These are phyloP conservation scores for Colletotrichum spinosum DNA, from an alignment of 2,329 filamentous ascomycete species.

Conservation along the genomic window DNA sequence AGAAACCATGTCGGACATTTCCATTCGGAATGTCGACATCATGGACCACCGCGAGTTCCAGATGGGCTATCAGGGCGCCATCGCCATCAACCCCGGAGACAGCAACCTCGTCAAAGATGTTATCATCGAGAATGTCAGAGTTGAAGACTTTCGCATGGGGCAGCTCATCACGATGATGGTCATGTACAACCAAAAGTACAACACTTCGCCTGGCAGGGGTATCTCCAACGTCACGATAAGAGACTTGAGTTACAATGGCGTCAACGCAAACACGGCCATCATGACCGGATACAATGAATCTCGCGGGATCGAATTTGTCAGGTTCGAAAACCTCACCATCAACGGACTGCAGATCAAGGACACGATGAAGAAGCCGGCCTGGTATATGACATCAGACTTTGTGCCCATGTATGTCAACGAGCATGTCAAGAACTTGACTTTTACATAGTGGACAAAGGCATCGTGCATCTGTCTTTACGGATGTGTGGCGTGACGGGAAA, in stretches of 20 bases:
- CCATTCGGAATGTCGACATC: slow-evolving; percentile 47
- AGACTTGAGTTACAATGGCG: slow-evolving; percentile 38
- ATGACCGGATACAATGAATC: slow-evolving; percentile 36
- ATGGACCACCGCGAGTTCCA: slow-evolving; percentile 48
- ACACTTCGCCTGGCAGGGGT: slow-evolving; percentile 45
- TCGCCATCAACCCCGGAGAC: slow-evolving; percentile 47
- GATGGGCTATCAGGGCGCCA: slow-evolving; percentile 47
- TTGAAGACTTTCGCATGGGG: slow-evolving; percentile 44
- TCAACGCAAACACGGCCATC: slow-evolving; percentile 37
- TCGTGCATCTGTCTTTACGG: too few species aligned
- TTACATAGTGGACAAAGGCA: slow-evolving; percentile 4
- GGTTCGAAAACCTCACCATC: slow-evolving; percentile 42
- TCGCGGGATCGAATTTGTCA: slow-evolving; percentile 35
- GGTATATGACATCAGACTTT: slow-evolving; percentile 26
- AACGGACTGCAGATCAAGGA: slow-evolving; percentile 41
- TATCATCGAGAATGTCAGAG: slow-evolving; percentile 42
- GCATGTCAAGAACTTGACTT: slow-evolving; percentile 37
- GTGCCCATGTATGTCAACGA: slow-evolving; percentile 38
- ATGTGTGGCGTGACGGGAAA: too few species aligned
- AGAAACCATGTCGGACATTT: slow-evolving; percentile 45
- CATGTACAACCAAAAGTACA: slow-evolving; percentile 47
- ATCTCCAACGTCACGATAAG: slow-evolving; percentile 45
- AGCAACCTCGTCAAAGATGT: slow-evolving; percentile 43
- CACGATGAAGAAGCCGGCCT: slow-evolving; percentile 32
- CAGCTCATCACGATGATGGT: slow-evolving; percentile 47